Evolutionary conservation across 1,284 basidiomycete genomes (phyloP), one percentile per base, ranked within the genome.

Genomic region (Agroathelia rolfsii): DNA sequence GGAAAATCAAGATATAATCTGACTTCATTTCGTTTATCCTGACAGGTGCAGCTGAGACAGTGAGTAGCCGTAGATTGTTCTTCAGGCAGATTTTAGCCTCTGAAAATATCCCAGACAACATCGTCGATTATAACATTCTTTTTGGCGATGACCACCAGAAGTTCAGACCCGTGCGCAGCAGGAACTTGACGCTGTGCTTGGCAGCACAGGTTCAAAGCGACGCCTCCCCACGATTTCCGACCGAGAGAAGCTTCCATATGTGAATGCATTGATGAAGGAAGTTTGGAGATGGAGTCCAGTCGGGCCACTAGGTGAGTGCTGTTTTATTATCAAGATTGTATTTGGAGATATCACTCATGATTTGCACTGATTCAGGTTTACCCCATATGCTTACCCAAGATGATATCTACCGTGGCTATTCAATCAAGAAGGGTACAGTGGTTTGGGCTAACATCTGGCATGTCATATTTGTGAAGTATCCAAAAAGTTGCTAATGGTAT

Each of bases 391-490:
- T 13, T 8, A 34, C 24, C 14, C 21, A 41, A 29, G 43, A 45
- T 20, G 37, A 41, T 22, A 30, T 25, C 14, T 45, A 43, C 18
- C 31, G 28, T 11, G 42, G 43, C 11, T 41, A 39, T 15, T 11
- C 18, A 5, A 44, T 44, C 5, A 36, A 37, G 3, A 34, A 43
- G 16, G 43, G 42, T 4, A 46, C 55, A 1, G 42, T 52, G 3
- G 44, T 61, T 2, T 54, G 51, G 49, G 48, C 52, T 13, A 61
- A 61, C 34, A 51, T 57, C 18, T 61, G 59, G 56, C 51, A 29
- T 5, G 37, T 30, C n/a, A 5, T 17, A 18, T 33, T 21, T 27
- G 24, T 15, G n/a, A n/a, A n/a, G n/a, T n/a, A n/a, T n/a, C n/a
- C n/a, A n/a, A n/a, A n/a, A n/a, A 24, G 10, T 24, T 22, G 17